Evolutionary conservation across 2,329 filamentous ascomycete genomes (phyloP), one percentile per base, ranked within the genome.

Genomic region (Penicillium corylophilum): DNA sequence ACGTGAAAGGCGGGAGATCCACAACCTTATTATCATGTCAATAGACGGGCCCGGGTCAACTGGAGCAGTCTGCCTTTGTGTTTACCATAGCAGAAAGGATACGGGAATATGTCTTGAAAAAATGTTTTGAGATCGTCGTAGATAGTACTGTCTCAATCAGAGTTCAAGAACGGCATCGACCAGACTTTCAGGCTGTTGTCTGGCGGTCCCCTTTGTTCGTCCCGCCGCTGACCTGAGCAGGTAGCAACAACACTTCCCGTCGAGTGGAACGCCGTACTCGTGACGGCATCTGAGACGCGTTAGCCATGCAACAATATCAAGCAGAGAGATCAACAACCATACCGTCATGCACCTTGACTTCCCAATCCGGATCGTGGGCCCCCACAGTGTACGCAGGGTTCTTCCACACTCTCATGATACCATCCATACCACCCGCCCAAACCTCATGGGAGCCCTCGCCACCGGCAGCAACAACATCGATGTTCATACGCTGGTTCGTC

Each of bases 391-490:
- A 58, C n/a, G 73, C 68, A 1, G 78, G 72, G 51, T 77, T 70
- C 38, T 66, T 70, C 81, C 81, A 83, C 48, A 76, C 69, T 51
- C 79, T 71, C 48, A 82, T 71, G 16, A 59, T 61, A 0, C 84
- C 83, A 70, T 86, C 83, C 1, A 67, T 75, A 0, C 82, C 82
- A 9, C 84, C 84, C 41, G 74, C 77, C 82, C 82, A 85, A 18
- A 86, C 67, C 60, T 85, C 80, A 59, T 79, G 74, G 8, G 72
- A 69, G 10, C 66, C 69, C 23, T 63, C 61, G 18, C 67, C 41
- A 46, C 68, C 42, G 54, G 63, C 57, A 26, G 66, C 45, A 10
- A 74, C 71, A 5, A 85, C 60, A 64, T 85, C 81, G 24, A 84
- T 73, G 2, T 78, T 77, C 51, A 86, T 64, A n/a, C 77, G 74